Evolutionary conservation across 257 asterid species (phyloP).

Genomic region (Salvia miltiorrhiza): DNA sequence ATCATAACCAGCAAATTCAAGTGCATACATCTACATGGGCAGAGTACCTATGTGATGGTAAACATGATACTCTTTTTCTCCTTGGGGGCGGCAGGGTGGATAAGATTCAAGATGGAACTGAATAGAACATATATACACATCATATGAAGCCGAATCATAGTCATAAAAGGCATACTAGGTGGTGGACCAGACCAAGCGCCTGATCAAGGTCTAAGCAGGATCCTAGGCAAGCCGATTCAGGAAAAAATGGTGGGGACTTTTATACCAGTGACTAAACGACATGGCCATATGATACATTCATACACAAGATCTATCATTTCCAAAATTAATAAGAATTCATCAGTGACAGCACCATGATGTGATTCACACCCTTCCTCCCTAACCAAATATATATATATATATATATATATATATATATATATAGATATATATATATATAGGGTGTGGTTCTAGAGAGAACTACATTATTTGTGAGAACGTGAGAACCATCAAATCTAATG

Average conservation of each 20-base stretch:
- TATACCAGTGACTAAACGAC: background rate
- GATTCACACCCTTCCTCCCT: background rate
- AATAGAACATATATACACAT: too few relatives aligned
- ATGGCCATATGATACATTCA: conserved; percentile 10
- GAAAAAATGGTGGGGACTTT: background rate
- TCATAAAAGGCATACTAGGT: background rate
- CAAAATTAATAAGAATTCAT: too few relatives aligned
- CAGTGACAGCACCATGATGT: background rate
- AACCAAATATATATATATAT: background rate
- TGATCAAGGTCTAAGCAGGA: background rate
- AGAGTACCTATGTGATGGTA: background rate
- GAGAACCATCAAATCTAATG: too few relatives aligned
- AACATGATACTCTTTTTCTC: background rate
- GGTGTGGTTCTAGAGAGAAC: too few relatives aligned
- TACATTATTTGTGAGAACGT: too few relatives aligned
- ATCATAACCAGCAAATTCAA: conserved; percentile 1
- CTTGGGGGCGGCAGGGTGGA: background rate
- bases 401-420: too few relatives aligned
- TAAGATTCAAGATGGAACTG: too few relatives aligned
- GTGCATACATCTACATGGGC: background rate
- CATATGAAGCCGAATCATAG: too few relatives aligned
- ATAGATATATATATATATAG: background rate
- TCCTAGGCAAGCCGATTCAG: background rate
- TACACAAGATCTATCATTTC: too few relatives aligned
- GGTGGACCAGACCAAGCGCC: background rate